A percentile compares a stretch with the other conserved stretches of the same genome.
Evolutionary conservation across 176 grass and related monocot genomes (phyloP).

Genomic region (Puya raimondii): DNA sequence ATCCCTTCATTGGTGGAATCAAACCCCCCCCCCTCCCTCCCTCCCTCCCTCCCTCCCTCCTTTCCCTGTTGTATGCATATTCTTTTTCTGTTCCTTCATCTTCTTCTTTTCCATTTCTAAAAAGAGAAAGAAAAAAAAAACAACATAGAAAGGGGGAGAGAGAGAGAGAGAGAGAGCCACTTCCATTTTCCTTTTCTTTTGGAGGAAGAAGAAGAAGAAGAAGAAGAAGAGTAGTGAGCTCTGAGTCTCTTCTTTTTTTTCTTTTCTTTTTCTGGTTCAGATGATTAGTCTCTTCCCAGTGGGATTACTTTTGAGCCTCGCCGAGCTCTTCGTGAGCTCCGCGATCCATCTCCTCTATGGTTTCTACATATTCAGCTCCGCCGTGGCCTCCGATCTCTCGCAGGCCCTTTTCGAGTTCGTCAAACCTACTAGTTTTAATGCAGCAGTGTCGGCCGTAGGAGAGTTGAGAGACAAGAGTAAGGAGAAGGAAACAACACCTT

Average conservation of each 20-base stretch:
- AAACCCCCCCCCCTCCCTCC: too few relatives aligned
- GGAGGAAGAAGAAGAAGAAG: too few relatives aligned
- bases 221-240: too few relatives aligned
- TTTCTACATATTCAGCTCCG: constrained; percentile 70
- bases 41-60: background rate
- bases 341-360: constrained; percentile 55
- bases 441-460: background rate
- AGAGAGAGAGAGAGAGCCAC: background rate
- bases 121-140: background rate
- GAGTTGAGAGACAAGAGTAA: constrained; percentile 10
- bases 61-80: background rate
- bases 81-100: background rate
- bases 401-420: constrained; percentile 16
- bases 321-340: constrained; percentile 52
- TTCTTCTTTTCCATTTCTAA: background rate
- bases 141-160: background rate
- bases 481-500: background rate
- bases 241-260: too few relatives aligned
- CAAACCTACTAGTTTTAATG: background rate
- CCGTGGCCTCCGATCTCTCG: constrained; percentile 32
- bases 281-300: too few relatives aligned
- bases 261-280: too few relatives aligned
- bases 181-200: background rate
- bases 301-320: constrained; percentile 1
- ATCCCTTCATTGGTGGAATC: background rate